phyloP scores from a whole-genome alignment of 306 rosid genomes.

The Quercus agrifolia region DNA sequence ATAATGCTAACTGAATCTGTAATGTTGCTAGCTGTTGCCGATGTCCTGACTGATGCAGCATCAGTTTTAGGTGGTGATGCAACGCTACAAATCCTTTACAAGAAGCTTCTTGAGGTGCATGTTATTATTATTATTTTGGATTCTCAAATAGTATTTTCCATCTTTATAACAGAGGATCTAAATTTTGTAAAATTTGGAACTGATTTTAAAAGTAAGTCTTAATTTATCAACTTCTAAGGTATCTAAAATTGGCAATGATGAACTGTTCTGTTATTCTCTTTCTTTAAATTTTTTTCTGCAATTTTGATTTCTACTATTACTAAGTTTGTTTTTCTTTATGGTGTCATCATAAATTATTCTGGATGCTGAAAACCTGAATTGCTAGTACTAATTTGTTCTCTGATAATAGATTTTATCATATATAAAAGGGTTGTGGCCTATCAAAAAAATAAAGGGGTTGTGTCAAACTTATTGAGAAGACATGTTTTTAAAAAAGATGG shows the following conservation, averaged over 20 bases:
- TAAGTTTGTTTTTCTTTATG: too few relatives aligned
- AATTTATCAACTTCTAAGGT: background rate
- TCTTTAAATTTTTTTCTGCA: background rate
- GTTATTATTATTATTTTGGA: conserved; percentile 7
- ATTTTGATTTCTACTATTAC: background rate
- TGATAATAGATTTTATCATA: background rate
- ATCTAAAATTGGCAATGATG: background rate
- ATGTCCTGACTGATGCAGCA: conserved; percentile 96
- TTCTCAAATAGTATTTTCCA: conserved; percentile 9
- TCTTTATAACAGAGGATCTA: background rate
- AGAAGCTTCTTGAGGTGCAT: conserved; percentile 89
- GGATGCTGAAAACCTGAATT: background rate
- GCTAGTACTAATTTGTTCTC: background rate
- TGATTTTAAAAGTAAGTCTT: background rate
- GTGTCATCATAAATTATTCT: background rate
- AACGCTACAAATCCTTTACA: conserved; percentile 74
- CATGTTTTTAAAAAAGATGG: background rate
- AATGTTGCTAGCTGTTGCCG: conserved; percentile 87
- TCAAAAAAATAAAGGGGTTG: background rate
- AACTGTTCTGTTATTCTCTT: background rate
- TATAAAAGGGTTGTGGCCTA: too few relatives aligned
- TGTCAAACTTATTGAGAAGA: background rate
- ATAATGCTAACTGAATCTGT: conserved; percentile 26
- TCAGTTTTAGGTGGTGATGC: conserved; percentile 93
- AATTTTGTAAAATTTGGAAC: background rate